phyloP scores from a whole-genome alignment of 163 green algal genomes.

The Prototheca stagnorum region DNA sequence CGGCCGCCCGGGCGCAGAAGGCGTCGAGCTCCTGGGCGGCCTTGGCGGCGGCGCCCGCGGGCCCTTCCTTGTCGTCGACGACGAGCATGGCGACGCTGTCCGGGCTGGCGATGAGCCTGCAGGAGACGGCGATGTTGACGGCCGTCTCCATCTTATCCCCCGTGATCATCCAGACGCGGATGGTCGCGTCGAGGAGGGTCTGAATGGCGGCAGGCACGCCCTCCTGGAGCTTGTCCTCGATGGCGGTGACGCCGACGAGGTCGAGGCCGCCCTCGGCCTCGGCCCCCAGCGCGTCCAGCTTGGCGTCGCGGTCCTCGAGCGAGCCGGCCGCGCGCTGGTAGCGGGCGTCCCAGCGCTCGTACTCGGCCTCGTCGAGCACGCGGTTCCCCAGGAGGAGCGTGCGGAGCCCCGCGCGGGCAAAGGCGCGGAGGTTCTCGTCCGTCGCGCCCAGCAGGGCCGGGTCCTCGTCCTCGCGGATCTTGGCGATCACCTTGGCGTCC shows the following conservation, averaged over 20 bases:
- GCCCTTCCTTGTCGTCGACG: slow-evolving; percentile 23
- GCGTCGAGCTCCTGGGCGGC: slow-evolving; percentile 4
- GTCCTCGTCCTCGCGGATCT: slow-evolving; percentile 19
- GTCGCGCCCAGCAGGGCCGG: slow-evolving; percentile 22
- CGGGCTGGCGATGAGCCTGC: slow-evolving; percentile 38
- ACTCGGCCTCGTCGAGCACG: slow-evolving; percentile 33
- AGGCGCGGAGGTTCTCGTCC: slow-evolving; percentile 43
- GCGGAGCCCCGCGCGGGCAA: slow-evolving; percentile 50
- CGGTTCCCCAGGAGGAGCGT: slow-evolving; percentile 54
- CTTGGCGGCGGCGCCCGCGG: background rate
- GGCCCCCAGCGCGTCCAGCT: slow-evolving; percentile 29
- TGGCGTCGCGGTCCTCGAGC: slow-evolving; percentile 37
- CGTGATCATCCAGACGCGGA: slow-evolving; percentile 75
- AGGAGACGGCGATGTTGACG: slow-evolving; percentile 65
- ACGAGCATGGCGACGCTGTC: slow-evolving; percentile 43
- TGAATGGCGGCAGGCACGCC: slow-evolving; percentile 61
- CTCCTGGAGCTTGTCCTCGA: slow-evolving; percentile 84
- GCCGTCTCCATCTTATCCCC: slow-evolving; percentile 76
- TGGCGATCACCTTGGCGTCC: slow-evolving; percentile 43
- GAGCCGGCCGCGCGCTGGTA: slow-evolving; percentile 36
- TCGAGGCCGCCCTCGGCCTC: slow-evolving; percentile 59
- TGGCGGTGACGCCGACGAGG: slow-evolving; percentile 68
- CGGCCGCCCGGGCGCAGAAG: background rate
- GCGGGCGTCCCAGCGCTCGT: slow-evolving; percentile 37
- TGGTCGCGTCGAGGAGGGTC: slow-evolving; percentile 39